Percentiles rank a stretch among this genome's conserved stretches.
phyloP scores from a whole-genome alignment of 2,329 filamentous ascomycete genomes.

The Trichoderma koningii region DNA sequence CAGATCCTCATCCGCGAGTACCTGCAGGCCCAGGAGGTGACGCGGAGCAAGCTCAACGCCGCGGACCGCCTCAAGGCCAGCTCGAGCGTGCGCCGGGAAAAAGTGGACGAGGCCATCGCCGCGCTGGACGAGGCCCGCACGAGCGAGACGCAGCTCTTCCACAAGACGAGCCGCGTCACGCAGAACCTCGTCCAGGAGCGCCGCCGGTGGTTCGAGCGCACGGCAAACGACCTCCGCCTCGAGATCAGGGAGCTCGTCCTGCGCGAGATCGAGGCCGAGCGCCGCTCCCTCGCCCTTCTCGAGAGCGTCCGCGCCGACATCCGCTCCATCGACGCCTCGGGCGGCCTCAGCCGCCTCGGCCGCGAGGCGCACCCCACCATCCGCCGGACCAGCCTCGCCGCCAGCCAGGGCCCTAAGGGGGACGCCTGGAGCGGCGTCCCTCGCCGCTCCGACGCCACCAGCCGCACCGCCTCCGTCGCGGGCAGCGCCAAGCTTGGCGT shows the following conservation, averaged over 20 bases:
- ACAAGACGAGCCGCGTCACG: conserved; percentile 88
- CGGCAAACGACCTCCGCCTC: conserved; percentile 76
- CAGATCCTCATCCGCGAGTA: conserved; percentile 95
- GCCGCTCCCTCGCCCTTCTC: conserved; percentile 86
- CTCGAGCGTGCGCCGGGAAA: conserved; percentile 85
- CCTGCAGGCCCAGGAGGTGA: conserved; percentile 83
- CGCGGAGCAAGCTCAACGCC: conserved; percentile 78
- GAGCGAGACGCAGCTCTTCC: conserved; percentile 76
- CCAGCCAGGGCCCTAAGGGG: conserved; percentile 94
- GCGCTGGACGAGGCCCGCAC: conserved; percentile 84
- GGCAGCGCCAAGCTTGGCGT: conserved; percentile 47
- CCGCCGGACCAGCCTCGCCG: conserved; percentile 75
- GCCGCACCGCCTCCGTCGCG: conserved; percentile 68
- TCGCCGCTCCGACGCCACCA: conserved; percentile 75
- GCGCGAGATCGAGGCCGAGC: conserved; percentile 92
- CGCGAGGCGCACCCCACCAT: conserved; percentile 79
- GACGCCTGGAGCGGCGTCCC: conserved; percentile 97
- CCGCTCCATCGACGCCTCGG: conserved; percentile 85
- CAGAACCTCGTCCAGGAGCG: conserved; percentile 86
- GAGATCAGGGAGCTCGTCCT: conserved; percentile 91
- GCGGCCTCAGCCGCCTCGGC: conserved; percentile 85
- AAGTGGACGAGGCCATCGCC: conserved; percentile 95
- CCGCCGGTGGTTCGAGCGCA: conserved; percentile 86
- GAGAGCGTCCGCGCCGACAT: conserved; percentile 93
- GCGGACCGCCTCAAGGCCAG: conserved; percentile 87